Percentiles rank a stretch among this genome's conserved stretches.
These are phyloP conservation scores for Penicillium occitanis DNA, from an alignment of 2,329 filamentous ascomycete genomes.

Conservation along the genomic window DNA sequence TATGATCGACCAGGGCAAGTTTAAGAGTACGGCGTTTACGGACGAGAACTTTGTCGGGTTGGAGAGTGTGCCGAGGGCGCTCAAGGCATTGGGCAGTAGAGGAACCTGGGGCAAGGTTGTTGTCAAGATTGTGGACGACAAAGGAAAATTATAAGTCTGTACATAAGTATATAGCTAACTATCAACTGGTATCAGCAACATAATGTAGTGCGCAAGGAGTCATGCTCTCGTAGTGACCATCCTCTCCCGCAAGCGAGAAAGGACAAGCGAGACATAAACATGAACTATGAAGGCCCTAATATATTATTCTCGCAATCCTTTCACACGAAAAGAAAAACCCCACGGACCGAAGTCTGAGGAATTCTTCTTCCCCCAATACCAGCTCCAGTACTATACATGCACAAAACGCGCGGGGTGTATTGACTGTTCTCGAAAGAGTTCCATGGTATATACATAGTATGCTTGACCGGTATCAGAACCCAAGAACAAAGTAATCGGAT, in stretches of 20 bases:
- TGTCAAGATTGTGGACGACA: slow-evolving; percentile 72
- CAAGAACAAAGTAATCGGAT: not conserved
- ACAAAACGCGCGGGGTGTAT: slow-evolving; percentile 40
- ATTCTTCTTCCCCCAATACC: slow-evolving; percentile 18
- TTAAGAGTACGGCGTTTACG: slow-evolving; percentile 73
- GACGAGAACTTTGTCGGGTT: slow-evolving; percentile 76
- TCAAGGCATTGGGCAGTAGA: slow-evolving; percentile 73
- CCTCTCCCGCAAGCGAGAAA: slow-evolving; percentile 24
- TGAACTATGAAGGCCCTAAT: slow-evolving; percentile 49
- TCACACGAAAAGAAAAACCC: slow-evolving; percentile 12
- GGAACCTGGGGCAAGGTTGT: slow-evolving; percentile 97
- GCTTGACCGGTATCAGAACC: slow-evolving; percentile 10
- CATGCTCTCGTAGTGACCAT: slow-evolving; percentile 43
- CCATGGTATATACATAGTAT: not conserved
- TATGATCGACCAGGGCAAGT: slow-evolving; percentile 74
- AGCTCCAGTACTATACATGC: slow-evolving; percentile 44
- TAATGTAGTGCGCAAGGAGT: slow-evolving; percentile 44
- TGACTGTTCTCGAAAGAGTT: slow-evolving; percentile 18
- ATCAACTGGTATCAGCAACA: not conserved
- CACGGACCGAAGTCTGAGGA: slow-evolving; percentile 13
- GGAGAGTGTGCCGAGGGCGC: slow-evolving; percentile 72
- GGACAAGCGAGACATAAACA: slow-evolving; percentile 31
- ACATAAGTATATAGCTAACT: not conserved
- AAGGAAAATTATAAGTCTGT: slow-evolving; percentile 6
- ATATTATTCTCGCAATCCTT: slow-evolving; percentile 31